Base-by-base conservation (phyloP, 2,329 filamentous ascomycete genomes). In the Monilinia vaccinii-corymbosi region DNA sequence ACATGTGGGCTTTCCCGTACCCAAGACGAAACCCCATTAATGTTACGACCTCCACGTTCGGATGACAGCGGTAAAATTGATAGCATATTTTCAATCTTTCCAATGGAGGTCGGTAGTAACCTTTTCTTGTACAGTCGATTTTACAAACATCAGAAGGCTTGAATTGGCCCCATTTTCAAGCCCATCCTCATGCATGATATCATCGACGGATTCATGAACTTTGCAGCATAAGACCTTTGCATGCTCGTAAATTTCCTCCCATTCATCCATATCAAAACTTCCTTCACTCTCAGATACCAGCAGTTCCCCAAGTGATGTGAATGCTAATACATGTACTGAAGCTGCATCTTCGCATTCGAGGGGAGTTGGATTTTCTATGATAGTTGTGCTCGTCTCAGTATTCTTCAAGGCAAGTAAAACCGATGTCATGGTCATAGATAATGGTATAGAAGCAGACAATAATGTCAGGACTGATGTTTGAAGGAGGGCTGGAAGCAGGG, bases 231-330 rank as follows among this genome's bases (percentile, higher is more conserved):
- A 78, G 44, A 76, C 74, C 69, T 84, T 79, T 38, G 88, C 91
- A 48, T 78, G 75, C 63, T 85, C 79, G 65, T 85, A 83, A 21
- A 88, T 82, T 47, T 79, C 76, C 60, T 91, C 83, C 91, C 92
- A 97, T 64, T 87, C 85, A 16, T 84, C 79, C 65, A 88, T 78
- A 50, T 83, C 82, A 71, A 97, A 97, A 4, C 76, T 75, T 0
- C 93, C 93, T 68, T 93, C 85, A 69, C 91, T 96, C 74, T 96
- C 89, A 38, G 83, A 85, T 46, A 96, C 74, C 25, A 97, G 75
- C 56, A 96, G 76, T 61, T 89, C 84, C 10, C 86, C 82, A 56
- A 84, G 78, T 1, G 86, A 85, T n/a, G 86, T 87, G 71, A 94
- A 96, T 7, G 85, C 87, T 61, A 97, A 79, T n/a, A 88, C 89